These are phyloP conservation scores for Umbilicus rupestris DNA, from an alignment of 164 flowering plant species.

Conservation along the genomic window DNA sequence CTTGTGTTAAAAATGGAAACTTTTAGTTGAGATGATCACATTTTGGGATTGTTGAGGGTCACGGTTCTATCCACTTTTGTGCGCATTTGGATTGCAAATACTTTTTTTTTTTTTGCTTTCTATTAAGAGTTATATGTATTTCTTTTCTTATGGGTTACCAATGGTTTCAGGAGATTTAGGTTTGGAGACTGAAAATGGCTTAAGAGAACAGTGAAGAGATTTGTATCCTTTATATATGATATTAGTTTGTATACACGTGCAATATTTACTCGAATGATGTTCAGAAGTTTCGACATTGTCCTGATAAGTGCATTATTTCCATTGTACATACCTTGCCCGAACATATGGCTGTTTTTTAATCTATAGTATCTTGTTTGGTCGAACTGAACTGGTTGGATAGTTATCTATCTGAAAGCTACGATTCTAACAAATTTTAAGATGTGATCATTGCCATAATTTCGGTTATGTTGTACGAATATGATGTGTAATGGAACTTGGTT, in stretches of 20 bases:
- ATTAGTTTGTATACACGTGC: neutral
- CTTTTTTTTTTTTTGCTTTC: no score
- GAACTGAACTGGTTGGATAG: no score
- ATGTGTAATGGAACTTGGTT: neutral
- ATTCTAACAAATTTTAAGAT: neutral
- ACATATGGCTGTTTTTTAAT: neutral
- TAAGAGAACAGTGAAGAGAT: constrained; percentile 18
- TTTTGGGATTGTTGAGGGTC: no score
- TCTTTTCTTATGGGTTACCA: neutral
- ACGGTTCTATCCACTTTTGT: neutral
- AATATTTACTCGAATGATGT: neutral
- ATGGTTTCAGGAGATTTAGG: neutral
- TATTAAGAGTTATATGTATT: no score
- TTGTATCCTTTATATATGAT: constrained; percentile 18
- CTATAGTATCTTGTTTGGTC: neutral
- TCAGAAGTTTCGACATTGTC: neutral
- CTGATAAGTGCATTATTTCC: neutral
- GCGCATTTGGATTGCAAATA: no score
- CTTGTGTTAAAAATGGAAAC: no score
- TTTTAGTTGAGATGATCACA: no score
- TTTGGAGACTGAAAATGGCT: constrained; percentile 17
- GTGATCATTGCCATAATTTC: neutral
- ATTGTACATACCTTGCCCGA: no score
- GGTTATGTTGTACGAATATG: neutral
- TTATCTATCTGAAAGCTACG: neutral